Percentiles rank a stretch among this genome's conserved stretches.
Conservation (phyloP, 306 rosid species). For the Begonia masoniana region DNA sequence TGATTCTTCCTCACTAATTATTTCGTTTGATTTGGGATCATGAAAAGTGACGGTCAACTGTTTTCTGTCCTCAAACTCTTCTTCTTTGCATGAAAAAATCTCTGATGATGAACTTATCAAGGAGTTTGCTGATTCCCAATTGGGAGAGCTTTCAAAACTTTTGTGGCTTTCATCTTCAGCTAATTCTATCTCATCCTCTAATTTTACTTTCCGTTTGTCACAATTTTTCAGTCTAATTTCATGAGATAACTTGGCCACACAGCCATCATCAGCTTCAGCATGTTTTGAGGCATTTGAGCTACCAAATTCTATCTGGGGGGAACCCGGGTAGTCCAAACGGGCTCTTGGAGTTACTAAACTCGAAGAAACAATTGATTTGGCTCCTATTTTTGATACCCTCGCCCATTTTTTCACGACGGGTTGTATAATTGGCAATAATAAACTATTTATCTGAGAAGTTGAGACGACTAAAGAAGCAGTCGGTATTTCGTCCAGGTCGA, state of each 20-base stretch:
- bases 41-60: slow-evolving; percentile 49
- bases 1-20: slow-evolving; percentile 3
- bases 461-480: slow-evolving; percentile 34
- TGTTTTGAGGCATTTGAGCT: slow-evolving; percentile 4
- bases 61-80: slow-evolving; percentile 12
- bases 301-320: not conserved
- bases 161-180: slow-evolving; percentile 14
- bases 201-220: not conserved
- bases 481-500: slow-evolving; percentile 34
- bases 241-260: slow-evolving; percentile 1
- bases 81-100: slow-evolving; percentile 25
- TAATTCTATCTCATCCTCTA: slow-evolving; percentile 5
- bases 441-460: slow-evolving; percentile 15
- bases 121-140: slow-evolving; percentile 32
- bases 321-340: not conserved
- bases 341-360: not conserved
- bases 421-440: slow-evolving; percentile 38
- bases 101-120: slow-evolving; percentile 35
- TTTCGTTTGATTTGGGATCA: slow-evolving; percentile 24
- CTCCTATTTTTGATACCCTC: slow-evolving; percentile 1
- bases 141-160: slow-evolving; percentile 17
- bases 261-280: slow-evolving; percentile 4
- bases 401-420: slow-evolving; percentile 28
- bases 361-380: not conserved
- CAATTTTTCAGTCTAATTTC: slow-evolving; percentile 10